These are phyloP conservation scores for Dioscorea dumetorum DNA, from an alignment of 106 monocot genomes.

Conservation along the genomic window DNA sequence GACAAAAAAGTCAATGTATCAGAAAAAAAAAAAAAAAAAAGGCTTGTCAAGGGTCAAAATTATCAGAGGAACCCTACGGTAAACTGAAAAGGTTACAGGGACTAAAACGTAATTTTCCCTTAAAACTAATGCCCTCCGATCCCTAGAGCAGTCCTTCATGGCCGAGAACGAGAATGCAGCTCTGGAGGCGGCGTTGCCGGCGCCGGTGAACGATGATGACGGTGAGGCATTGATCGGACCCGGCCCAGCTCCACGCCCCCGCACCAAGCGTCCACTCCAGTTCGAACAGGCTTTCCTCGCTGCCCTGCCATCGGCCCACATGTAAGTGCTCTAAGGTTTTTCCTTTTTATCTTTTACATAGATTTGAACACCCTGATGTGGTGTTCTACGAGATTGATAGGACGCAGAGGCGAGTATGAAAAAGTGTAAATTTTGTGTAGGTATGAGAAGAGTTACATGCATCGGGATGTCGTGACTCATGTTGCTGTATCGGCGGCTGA, in stretches of 20 bases:
- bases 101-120: no score
- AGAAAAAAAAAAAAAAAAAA: no score
- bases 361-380: not conserved
- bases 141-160: not conserved
- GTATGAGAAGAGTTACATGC: constrained; percentile 99
- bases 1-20: no score
- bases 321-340: constrained; percentile 30
- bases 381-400: not conserved
- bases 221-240: constrained; percentile 47
- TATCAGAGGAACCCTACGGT: no score
- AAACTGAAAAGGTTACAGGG: no score
- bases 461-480: constrained; percentile 92
- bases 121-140: no score
- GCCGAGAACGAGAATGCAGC: constrained; percentile 14
- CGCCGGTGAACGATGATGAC: not conserved
- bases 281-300: constrained; percentile 96
- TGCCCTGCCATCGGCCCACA: constrained; percentile 81
- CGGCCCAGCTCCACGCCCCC: constrained; percentile 45
- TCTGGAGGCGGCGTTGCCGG: not conserved
- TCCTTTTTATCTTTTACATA: not conserved
- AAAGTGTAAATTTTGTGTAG: constrained; percentile 13
- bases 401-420: no score
- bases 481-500: constrained; percentile 85
- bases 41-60: no score
- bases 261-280: constrained; percentile 87